Percentiles rank a stretch among this genome's conserved stretches.
Evolutionary conservation across 257 asterid genomes (phyloP).

Genomic region (Verbena officinalis): DNA sequence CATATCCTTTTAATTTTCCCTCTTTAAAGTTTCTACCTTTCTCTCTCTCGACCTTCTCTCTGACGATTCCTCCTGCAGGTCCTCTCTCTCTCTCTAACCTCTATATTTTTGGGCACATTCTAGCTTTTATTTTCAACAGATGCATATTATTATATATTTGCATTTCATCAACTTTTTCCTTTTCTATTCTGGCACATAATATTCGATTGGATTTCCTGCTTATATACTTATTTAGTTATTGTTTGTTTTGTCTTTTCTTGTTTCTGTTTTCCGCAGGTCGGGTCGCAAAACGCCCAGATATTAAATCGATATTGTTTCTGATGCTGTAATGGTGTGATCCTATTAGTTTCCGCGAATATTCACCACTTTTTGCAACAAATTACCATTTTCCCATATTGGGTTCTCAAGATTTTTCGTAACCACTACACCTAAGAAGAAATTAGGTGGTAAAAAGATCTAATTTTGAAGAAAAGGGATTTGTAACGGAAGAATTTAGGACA

Average conservation of each 20-base stretch:
- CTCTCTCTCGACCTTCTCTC: constrained; percentile 17
- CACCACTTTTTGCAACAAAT: not conserved
- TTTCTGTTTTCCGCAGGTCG: constrained; percentile 33
- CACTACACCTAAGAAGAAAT: not conserved
- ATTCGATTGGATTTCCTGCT: constrained; percentile 5
- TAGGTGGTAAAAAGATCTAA: constrained; percentile 6
- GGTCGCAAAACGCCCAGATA: constrained; percentile 19
- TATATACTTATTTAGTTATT: too few relatives aligned
- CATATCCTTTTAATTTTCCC: not conserved
- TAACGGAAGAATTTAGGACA: constrained; percentile 18
- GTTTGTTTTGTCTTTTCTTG: not conserved
- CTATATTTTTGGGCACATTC: not conserved
- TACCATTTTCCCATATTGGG: constrained; percentile 13
- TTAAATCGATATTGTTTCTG: too few relatives aligned
- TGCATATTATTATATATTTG: not conserved
- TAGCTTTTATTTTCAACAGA: not conserved
- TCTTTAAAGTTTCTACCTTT: constrained; percentile 1
- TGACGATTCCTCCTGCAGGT: constrained; percentile 28
- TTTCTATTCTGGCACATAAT: constrained; percentile 21
- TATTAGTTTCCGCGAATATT: constrained; percentile 14
- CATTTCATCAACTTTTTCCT: not conserved
- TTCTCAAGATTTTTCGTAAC: constrained; percentile 1
- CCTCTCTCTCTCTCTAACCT: constrained; percentile 4
- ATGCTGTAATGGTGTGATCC: constrained; percentile 32
- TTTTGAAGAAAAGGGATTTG: constrained; percentile 16